A percentile compares a stretch with the other conserved stretches of the same genome.
Conservation (phyloP, 1,284 basidiomycete genomes). For the Cryptococcus sp. region DNA sequence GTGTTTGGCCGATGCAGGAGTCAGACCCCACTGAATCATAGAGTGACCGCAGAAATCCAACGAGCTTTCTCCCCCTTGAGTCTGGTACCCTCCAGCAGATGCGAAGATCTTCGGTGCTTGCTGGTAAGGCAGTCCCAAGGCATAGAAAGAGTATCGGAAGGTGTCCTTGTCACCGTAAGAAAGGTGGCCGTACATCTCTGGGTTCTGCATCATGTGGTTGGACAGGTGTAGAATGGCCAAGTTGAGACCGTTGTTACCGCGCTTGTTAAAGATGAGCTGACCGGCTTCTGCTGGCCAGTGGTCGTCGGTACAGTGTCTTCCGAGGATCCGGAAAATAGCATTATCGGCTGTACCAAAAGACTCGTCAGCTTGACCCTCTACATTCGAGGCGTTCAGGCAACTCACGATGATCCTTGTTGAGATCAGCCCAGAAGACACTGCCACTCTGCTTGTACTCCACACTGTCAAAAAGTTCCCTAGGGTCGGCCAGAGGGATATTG, state of each 20-base stretch:
- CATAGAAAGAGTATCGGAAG: slow-evolving; percentile 55
- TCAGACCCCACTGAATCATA: slow-evolving; percentile 50
- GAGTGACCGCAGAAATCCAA: slow-evolving; percentile 49
- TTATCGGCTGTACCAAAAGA: slow-evolving; percentile 50
- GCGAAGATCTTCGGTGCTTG: slow-evolving; percentile 53
- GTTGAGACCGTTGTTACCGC: slow-evolving; percentile 56
- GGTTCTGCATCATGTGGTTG: slow-evolving; percentile 54
- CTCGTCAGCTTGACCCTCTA: background rate
- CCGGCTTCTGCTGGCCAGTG: slow-evolving; percentile 57
- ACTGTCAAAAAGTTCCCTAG: slow-evolving; percentile 53
- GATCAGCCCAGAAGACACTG: slow-evolving; percentile 57
- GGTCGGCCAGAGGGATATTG: slow-evolving; percentile 55
- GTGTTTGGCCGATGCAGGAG: slow-evolving; percentile 41
- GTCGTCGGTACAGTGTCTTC: slow-evolving; percentile 52
- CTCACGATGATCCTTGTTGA: slow-evolving; percentile 57
- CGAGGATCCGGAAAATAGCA: slow-evolving; percentile 56
- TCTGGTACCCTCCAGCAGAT: slow-evolving; percentile 46
- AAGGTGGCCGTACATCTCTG: slow-evolving; percentile 53
- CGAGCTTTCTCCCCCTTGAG: slow-evolving; percentile 33
- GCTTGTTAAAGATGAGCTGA: slow-evolving; percentile 56
- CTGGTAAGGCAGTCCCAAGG: slow-evolving; percentile 53
- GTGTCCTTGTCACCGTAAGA: slow-evolving; percentile 56
- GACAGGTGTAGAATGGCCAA: slow-evolving; percentile 55
- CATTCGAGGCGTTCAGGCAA: background rate
- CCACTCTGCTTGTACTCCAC: slow-evolving; percentile 52